phyloP scores from a whole-genome alignment of 305 asterid genomes.

The Solanum hybrid region DNA sequence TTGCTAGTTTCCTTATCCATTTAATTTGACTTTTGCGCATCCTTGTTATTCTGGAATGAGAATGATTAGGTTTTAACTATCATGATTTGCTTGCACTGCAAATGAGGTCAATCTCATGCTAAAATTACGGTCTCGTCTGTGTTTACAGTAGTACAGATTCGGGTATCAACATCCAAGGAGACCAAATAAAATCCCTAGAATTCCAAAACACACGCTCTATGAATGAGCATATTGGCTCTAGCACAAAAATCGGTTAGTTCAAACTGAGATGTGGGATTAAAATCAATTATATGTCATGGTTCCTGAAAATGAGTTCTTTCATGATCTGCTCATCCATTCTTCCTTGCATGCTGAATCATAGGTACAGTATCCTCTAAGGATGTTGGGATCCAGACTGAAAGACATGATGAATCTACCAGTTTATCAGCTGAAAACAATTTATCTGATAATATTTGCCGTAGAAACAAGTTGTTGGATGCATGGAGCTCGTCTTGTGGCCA shows the following conservation, averaged over 20 bases:
- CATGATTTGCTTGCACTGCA: not conserved
- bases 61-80: not conserved
- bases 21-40: not conserved
- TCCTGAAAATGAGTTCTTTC: conserved; percentile 8
- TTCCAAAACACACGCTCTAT: conserved; percentile 23
- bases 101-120: not conserved
- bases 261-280: not conserved
- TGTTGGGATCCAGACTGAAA: conserved; percentile 52
- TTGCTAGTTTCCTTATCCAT: not conserved
- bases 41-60: not conserved
- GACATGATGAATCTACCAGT: conserved; percentile 27
- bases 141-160: conserved; percentile 25
- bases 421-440: conserved; percentile 12
- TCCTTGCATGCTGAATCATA: conserved; percentile 12
- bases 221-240: conserved; percentile 21
- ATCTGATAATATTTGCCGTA: conserved; percentile 16
- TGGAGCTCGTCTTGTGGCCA: conserved; percentile 53
- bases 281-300: not conserved
- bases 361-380: conserved; percentile 38
- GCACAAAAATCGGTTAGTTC: conserved; percentile 53
- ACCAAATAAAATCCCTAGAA: conserved; percentile 26
- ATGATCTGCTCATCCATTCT: not conserved
- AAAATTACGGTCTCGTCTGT: not conserved
- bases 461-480: conserved; percentile 45
- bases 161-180: conserved; percentile 21